Base-by-base conservation (phyloP, 352 stramenopile genomes). In the Phytophthora ohioensis region DNA sequence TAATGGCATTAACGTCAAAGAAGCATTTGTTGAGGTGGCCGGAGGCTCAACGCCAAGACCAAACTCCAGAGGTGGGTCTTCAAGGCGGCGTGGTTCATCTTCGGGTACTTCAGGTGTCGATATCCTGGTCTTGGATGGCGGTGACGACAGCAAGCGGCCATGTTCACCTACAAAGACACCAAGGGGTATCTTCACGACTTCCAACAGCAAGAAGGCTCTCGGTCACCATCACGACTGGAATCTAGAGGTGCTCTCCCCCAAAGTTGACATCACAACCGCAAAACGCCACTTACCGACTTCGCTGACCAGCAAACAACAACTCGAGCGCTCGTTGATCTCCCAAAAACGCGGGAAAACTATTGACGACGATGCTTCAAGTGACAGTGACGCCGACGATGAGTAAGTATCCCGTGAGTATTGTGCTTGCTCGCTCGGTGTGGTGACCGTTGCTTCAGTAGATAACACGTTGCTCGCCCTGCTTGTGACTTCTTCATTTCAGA, bases 371-470 rank as follows among this genome's bases (percentile, higher is more conserved):
- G 27, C 38, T 7, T 77, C 74, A 34, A 79, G 75, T 42, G 70
- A 78, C 17, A 93, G 85, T 54, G 85, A 91, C 67, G 61, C 39
- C 35, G 83, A 90, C 41, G 80, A 85, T 70, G 73, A 86, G 80
- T 88, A 84, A 68, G 83, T 87, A 49, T 30, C 47, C 32, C 64
- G 69, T 78, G 69, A 75, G 45, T 71, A 72, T 57, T 45, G 47
- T 32, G 39, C 46, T 68, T 66, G 32, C 32, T 55, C 41, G 53
- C 15, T 60, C 59, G 49, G n/a, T 60, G 30, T 35, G 54, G 7
- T 15, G 38, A 58, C 42, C 21, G 21, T 5, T 11, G 31, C 17
- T 30, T 32, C 27, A 43, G 48, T 53, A 53, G 11, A 13, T 69
- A 57, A 76, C 35, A 36, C 12, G 12, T 41, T 60, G 5, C 3